Evolutionary conservation across 441 rosid species (phyloP), one percentile per base, ranked within the genome.

Genomic region (Pelargonium cotyledonis): DNA sequence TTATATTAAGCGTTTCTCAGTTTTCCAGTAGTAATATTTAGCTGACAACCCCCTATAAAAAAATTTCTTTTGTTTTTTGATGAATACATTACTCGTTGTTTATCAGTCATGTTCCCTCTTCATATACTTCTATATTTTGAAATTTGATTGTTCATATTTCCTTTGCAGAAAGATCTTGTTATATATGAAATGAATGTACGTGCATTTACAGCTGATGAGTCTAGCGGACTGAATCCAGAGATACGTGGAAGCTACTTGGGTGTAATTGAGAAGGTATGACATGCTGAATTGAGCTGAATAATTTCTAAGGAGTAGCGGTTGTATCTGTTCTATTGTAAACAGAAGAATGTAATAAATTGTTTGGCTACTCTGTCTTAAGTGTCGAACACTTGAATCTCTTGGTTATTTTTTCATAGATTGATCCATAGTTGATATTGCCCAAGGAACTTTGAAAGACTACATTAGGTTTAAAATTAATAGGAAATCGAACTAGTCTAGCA

Each of bases 101-200:
- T 11, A n/a, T 10, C 12, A 44, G 3, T 44, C n/a, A n/a, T n/a
- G 14, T 44, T 44, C 49, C 49, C 49, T 44, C 14, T 44, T 11
- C 11, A 44, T 6, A n/a, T 66, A 15, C 15, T 57, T 80, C 40
- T 71, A 72, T 66, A 65, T 9, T 53, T 68, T 60, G 51, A 31
- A 15, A 44, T 72, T 9, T 11, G 15, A 1, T 16, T 57, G 62
- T 19, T 1, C n/a, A 63, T 43, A 64, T 66, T 43, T 77, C 38
- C 63, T 72, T 80, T 83, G 83, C 91, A 89, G 99, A 83, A 85
- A 79, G 96, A 94, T 81, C 96, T 94, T 80, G 91, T 89, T 72
- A 79, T 91, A 70, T 94, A 94, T 81, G 97, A 94, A 83, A 94
- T 87, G 92, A 94, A 88, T 80, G 94, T 94, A 53, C 96, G 97